Evolutionary conservation across 148 eudicot species (phyloP), one percentile per base, ranked within the genome.

Genomic region (Pouteria glomerata): DNA sequence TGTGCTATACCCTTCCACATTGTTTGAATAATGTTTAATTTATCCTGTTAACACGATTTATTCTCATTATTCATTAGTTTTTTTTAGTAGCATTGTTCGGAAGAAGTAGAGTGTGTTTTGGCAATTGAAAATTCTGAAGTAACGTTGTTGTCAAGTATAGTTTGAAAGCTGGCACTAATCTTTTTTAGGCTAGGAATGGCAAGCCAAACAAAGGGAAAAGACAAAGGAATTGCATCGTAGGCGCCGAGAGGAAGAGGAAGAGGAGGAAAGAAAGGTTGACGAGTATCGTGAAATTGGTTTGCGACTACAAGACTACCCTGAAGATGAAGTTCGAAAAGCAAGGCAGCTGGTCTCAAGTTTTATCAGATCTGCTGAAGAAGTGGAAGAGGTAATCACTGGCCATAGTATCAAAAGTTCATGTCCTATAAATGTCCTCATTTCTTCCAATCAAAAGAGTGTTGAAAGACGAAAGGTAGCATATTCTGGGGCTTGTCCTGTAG

Each of bases 311-410:
- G 81, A 57, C 39, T 92, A 81, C 85, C 97, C 97, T 0, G 87
- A 95, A 67, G 94, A 92, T 82, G 97, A 95, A 21, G 84, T 90
- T 68, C 72, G 42, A 52, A 82, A 82, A 75, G 99, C 96, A 66
- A 87, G 82, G 78, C 83, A 44, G 78, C 72, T 95, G 81, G 96
- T 95, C 48, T 75, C 99, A 5, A 88, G 96, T 84, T 92, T 95
- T 63, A 88, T 95, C 55, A 81, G 66, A 82, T 84, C 99, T 51
- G 99, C 87, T 78, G 99, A 95, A 82, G 99, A 95, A 87, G 85
- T 95, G 31, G 99, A 95, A 87, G 96, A 88, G 97, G 99, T 95
- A 76, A 71, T 63, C 52, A 63, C 37, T 68, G 29, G 39, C 2
- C 64, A 56, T 19, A 30, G 13, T 26, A 31, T 19, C 39, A 19